These are phyloP conservation scores for Globisporangium cederbergense DNA, from an alignment of 352 stramenopile species.

Conservation along the genomic window DNA sequence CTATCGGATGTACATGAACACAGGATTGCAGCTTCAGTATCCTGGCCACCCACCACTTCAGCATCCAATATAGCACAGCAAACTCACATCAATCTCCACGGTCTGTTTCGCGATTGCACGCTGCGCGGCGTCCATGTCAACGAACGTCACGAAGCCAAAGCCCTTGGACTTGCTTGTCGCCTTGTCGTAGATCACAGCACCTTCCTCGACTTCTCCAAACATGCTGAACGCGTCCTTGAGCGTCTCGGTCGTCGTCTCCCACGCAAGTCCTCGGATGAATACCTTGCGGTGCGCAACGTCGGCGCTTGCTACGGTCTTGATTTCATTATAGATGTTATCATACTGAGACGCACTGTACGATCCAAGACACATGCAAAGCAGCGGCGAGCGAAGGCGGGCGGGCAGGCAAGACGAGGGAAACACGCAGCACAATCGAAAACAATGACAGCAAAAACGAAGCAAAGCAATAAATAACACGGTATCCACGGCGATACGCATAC, in stretches of 20 bases:
- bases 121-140: constrained; percentile 56
- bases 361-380: constrained; percentile 8
- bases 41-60: not conserved
- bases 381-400: not conserved
- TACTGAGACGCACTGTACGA: constrained; percentile 52
- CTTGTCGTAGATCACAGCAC: constrained; percentile 61
- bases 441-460: not conserved
- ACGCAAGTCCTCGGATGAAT: constrained; percentile 62
- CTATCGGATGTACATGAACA: constrained; percentile 13
- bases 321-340: constrained; percentile 49
- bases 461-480: not conserved
- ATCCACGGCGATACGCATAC: constrained; percentile 6
- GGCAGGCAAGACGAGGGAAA: not conserved
- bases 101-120: constrained; percentile 42
- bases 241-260: constrained; percentile 46
- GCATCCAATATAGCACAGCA: not conserved
- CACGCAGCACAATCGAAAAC: not conserved
- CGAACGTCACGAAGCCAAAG: constrained; percentile 68
- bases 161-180: constrained; percentile 53
- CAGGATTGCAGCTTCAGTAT: not conserved
- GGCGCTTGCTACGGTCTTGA: constrained; percentile 50
- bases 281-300: constrained; percentile 68
- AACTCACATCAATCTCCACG: constrained; percentile 56
- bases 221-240: constrained; percentile 43
- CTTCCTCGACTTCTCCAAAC: constrained; percentile 65